These are phyloP conservation scores for Zychaea mexicana DNA, from an alignment of 371 early-diverging fungal species.

Conservation along the genomic window DNA sequence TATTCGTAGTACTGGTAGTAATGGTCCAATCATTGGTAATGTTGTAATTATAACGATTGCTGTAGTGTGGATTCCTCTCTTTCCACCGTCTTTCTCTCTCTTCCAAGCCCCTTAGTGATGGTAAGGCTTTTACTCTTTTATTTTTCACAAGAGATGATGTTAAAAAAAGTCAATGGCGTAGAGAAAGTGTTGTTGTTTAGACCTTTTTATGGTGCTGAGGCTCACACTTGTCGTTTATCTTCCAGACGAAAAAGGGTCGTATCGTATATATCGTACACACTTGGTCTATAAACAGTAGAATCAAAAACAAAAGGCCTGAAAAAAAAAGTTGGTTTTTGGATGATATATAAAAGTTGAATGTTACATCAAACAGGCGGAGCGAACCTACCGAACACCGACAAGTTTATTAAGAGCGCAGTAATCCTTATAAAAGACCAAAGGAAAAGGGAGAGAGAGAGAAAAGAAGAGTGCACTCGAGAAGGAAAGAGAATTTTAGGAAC, in stretches of 20 bases:
- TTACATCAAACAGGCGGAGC: background rate
- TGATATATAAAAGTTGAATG: background rate
- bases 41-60: background rate
- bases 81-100: background rate
- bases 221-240: too few species aligned
- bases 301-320: background rate
- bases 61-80: background rate
- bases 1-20: background rate
- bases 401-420: background rate
- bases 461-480: too few species aligned
- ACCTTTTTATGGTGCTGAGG: background rate
- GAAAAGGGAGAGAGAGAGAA: background rate
- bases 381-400: background rate
- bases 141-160: background rate
- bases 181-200: too few species aligned
- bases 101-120: background rate
- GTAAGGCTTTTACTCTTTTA: background rate
- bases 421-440: too few species aligned
- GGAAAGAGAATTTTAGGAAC: too few species aligned
- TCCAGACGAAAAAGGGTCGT: background rate
- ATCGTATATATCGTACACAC: background rate
- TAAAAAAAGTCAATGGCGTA: background rate
- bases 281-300: constrained; percentile 3
- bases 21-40: background rate
- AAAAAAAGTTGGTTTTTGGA: background rate